Conservation (phyloP, 2,329 filamentous ascomycete genomes). For the Pezicula neosporulosa region DNA sequence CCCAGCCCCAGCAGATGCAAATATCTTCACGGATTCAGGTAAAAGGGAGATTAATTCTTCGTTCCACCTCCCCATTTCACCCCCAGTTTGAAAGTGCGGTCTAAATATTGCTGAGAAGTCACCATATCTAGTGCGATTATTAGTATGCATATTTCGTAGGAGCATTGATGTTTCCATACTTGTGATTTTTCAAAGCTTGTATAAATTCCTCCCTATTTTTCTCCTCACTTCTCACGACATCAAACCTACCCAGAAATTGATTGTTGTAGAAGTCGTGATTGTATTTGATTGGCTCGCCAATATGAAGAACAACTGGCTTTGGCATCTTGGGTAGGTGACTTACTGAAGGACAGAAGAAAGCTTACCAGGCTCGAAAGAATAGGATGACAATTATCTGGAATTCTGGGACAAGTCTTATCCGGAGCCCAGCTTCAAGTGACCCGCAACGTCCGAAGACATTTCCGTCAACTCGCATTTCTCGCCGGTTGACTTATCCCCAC, state of each 20-base stretch:
- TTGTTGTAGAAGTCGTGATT: conserved; percentile 5
- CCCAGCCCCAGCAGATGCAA: conserved; percentile 54
- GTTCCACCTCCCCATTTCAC: conserved; percentile 60
- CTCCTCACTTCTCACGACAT: conserved; percentile 42
- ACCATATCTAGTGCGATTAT: conserved; percentile 42
- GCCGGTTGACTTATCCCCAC: not conserved
- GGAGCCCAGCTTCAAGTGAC: not conserved
- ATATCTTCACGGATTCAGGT: conserved; percentile 47
- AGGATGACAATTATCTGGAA: not conserved
- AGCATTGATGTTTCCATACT: not conserved
- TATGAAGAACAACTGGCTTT: conserved; percentile 7
- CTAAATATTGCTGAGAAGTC: conserved; percentile 45
- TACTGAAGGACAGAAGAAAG: not conserved
- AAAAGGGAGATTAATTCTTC: conserved; percentile 48
- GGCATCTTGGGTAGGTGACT: not conserved
- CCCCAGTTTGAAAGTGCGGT: conserved; percentile 57
- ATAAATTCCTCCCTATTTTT: conserved; percentile 43
- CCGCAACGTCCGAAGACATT: not conserved
- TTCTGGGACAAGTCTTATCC: not conserved
- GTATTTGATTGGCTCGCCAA: conserved; percentile 10
- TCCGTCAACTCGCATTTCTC: not conserved
- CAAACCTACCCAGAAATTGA: conserved; percentile 24
- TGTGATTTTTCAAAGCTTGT: conserved; percentile 39
- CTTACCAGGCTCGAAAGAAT: not conserved
- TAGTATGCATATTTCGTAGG: not conserved